phyloP scores from a whole-genome alignment of 495 filamentous ascomycete genomes.

The Cudoniella acicularis region DNA sequence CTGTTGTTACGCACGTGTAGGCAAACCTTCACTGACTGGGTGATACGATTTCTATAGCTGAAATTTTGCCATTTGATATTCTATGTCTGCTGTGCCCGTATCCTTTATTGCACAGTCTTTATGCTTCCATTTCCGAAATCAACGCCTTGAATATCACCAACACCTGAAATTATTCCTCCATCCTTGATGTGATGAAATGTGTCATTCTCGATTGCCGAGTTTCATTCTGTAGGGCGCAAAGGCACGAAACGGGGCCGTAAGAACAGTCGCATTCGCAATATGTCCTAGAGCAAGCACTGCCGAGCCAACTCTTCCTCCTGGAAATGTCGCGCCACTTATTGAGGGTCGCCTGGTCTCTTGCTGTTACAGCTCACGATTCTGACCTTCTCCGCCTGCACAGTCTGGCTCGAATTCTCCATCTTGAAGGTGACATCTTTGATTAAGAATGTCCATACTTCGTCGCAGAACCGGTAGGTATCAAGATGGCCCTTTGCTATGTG shows the following conservation, averaged over 20 bases:
- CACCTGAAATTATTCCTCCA: neutral
- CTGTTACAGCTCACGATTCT: conserved; percentile 88
- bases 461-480: conserved; percentile 99
- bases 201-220: neutral
- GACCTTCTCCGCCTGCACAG: conserved; percentile 71
- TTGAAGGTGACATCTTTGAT: conserved; percentile 99
- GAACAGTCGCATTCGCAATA: neutral
- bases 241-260: neutral
- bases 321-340: neutral
- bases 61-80: neutral
- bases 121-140: neutral
- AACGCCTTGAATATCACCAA: neutral
- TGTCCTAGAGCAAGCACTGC: neutral
- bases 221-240: neutral
- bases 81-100: neutral
- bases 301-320: neutral
- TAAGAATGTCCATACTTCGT: conserved; percentile 99
- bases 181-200: neutral
- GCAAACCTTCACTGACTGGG: neutral
- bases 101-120: neutral
- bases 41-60: neutral
- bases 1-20: neutral
- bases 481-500: conserved; percentile 72
- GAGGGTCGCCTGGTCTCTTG: conserved; percentile 25
- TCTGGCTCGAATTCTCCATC: conserved; percentile 65